Evolutionary conservation across 306 rosid genomes (phyloP).

Genomic region (Citrullus mucosospermus): DNA sequence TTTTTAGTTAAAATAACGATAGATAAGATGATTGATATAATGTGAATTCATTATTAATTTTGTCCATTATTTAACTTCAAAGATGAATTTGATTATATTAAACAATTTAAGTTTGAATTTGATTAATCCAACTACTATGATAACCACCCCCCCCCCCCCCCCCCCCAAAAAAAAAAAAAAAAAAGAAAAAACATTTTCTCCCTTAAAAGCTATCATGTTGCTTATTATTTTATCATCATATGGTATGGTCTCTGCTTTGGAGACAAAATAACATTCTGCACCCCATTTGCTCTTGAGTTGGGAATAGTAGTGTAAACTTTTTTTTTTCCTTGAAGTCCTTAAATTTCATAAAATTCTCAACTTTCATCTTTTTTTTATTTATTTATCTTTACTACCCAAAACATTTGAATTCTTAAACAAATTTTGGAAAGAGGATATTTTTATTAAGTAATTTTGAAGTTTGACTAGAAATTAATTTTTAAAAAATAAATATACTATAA

Average conservation of each 20-base stretch:
- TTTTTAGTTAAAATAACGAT: too few species aligned
- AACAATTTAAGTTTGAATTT: too few species aligned
- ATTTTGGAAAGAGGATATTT: not conserved
- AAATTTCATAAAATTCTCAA: not conserved
- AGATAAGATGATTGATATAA: too few species aligned
- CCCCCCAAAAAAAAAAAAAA: too few species aligned
- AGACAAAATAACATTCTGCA: slow-evolving; percentile 1
- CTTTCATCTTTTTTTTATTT: not conserved
- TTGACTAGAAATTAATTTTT: not conserved
- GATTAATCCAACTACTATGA: too few species aligned
- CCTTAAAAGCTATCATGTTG: not conserved
- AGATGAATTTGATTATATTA: too few species aligned
- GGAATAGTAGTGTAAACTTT: not conserved
- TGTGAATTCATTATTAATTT: too few species aligned
- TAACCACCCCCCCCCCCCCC: too few species aligned
- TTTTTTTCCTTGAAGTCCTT: not conserved
- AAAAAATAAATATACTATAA: not conserved
- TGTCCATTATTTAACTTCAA: too few species aligned
- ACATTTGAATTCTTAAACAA: not conserved
- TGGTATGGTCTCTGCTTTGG: not conserved
- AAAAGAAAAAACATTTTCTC: not conserved
- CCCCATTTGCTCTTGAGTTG: not conserved
- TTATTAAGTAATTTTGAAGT: not conserved
- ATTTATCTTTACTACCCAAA: not conserved
- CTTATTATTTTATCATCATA: not conserved